Base-by-base conservation (phyloP, 2,329 filamentous ascomycete genomes). In the Daldinia sp. region DNA sequence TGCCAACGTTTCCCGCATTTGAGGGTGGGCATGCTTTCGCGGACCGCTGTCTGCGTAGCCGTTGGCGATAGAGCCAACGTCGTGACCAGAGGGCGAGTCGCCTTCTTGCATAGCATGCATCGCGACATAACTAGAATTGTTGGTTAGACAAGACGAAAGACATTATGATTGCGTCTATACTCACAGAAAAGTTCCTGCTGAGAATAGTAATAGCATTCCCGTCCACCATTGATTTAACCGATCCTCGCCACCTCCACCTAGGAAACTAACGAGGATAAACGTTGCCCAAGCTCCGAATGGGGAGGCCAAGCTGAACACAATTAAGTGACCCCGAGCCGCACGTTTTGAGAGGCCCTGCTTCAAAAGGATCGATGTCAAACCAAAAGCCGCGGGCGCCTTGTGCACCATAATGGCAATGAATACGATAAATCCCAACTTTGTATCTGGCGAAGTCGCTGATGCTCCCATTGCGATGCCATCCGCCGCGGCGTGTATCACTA, bases 101-200 rank as follows among this genome's bases (percentile, higher is more conserved):
- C 89, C 86, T 72, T 97, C 94, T 74, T 96, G 92, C 93, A 98
- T 97, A 0, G 94, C 93, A 74, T 99, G 95, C 94, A 98, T 97
- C 0, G 95, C 95, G 41, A 99, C 95, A 73, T 98, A 97, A 71
- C 93, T 96, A 66, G 11, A 49, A 8, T 45, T 48, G 67, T 77
- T 65, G 74, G 71, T 59, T 48, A 62, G 50, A 35, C 61, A 47
- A 13, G 34, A 45, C 17, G 23, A 32, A 21, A 39, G 8, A 10
- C 23, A 51, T 7, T 9, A 35, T 7, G n/a, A 5, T 27, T 49
- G 32, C n/a, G 21, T 48, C n/a, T 48, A 15, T 10, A 82, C 91
- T 85, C 80, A 97, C 90, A 99, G 78, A 74, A 99, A 99, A 0
- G 95, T 99, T 13, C 95, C 95, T 0, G 91, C 95, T 0, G 93